These are phyloP conservation scores for Pilasporangium apinafurcum DNA, from an alignment of 352 stramenopile genomes.

Conservation along the genomic window DNA sequence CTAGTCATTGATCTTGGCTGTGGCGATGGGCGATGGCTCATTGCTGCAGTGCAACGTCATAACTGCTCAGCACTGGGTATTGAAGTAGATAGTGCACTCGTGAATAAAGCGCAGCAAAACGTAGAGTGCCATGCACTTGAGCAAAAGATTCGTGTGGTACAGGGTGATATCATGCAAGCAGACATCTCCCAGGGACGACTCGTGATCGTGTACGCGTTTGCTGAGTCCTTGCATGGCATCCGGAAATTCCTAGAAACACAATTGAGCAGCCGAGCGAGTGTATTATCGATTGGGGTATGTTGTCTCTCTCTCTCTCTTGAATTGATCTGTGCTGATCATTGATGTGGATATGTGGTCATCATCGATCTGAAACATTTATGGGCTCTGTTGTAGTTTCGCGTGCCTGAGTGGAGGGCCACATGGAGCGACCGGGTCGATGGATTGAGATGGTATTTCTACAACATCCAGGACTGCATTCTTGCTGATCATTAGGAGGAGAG, in stretches of 20 bases:
- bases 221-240: slow-evolving; percentile 63
- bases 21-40: slow-evolving; percentile 72
- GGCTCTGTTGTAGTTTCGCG: slow-evolving; percentile 47
- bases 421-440: slow-evolving; percentile 43
- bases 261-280: slow-evolving; percentile 22
- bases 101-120: slow-evolving; percentile 18
- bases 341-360: not conserved
- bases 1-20: slow-evolving; percentile 80
- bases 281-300: slow-evolving; percentile 77
- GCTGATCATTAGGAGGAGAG: not conserved
- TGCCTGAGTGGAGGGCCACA: slow-evolving; percentile 58
- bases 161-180: slow-evolving; percentile 49
- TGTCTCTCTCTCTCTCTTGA: not conserved
- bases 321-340: not conserved
- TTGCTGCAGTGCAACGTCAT: slow-evolving; percentile 55
- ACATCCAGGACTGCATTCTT: slow-evolving; percentile 22
- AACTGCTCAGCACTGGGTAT: slow-evolving; percentile 59
- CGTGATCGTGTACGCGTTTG: slow-evolving; percentile 84
- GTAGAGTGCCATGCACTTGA: slow-evolving; percentile 18
- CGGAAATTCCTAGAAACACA: slow-evolving; percentile 39
- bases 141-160: slow-evolving; percentile 34
- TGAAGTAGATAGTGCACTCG: slow-evolving; percentile 57
- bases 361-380: not conserved
- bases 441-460: slow-evolving; percentile 76
- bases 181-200: slow-evolving; percentile 44